A percentile compares a stretch with the other conserved stretches of the same genome.
phyloP scores from a whole-genome alignment of 2,329 filamentous ascomycete genomes.

The Hymenoscyphus repandus region DNA sequence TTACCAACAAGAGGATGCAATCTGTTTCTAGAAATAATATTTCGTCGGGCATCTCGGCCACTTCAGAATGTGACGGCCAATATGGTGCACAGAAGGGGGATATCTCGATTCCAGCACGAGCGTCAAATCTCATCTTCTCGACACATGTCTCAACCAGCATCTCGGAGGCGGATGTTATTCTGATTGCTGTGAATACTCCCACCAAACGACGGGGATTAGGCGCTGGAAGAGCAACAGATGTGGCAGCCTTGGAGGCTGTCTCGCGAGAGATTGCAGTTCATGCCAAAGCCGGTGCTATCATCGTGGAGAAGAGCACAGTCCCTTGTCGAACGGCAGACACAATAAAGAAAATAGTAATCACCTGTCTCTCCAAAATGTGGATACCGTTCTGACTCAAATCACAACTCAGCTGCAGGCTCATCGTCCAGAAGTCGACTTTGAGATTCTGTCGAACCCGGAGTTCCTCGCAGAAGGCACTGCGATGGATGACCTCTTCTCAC shows the following conservation, averaged over 20 bases:
- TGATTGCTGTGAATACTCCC: constrained; percentile 75
- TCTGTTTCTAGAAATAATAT: constrained; percentile 28
- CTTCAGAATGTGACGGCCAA: constrained; percentile 31
- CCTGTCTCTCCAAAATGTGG: constrained; percentile 1
- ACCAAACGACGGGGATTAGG: constrained; percentile 68
- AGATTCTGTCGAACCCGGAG: constrained; percentile 76
- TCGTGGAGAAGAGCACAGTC: constrained; percentile 79
- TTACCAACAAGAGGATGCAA: constrained; percentile 35
- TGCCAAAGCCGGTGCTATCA: constrained; percentile 62
- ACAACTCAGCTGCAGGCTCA: constrained; percentile 47
- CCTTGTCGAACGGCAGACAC: constrained; percentile 69
- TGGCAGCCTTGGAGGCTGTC: constrained; percentile 67
- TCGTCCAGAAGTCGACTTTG: constrained; percentile 61
- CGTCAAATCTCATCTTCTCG: constrained; percentile 69
- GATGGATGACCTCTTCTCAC: constrained; percentile 62
- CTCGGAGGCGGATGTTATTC: constrained; percentile 63
- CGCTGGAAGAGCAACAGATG: constrained; percentile 65
- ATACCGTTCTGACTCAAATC: constrained; percentile 16
- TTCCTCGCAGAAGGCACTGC: constrained; percentile 76
- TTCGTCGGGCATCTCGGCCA: constrained; percentile 29
- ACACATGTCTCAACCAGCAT: constrained; percentile 59
- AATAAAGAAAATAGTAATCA: constrained; percentile 59
- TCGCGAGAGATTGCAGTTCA: constrained; percentile 61
- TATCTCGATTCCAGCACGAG: constrained; percentile 39
- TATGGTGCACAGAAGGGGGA: constrained; percentile 24